phyloP scores from a whole-genome alignment of 164 flowering plant genomes.

The Chimonanthus praecox region DNA sequence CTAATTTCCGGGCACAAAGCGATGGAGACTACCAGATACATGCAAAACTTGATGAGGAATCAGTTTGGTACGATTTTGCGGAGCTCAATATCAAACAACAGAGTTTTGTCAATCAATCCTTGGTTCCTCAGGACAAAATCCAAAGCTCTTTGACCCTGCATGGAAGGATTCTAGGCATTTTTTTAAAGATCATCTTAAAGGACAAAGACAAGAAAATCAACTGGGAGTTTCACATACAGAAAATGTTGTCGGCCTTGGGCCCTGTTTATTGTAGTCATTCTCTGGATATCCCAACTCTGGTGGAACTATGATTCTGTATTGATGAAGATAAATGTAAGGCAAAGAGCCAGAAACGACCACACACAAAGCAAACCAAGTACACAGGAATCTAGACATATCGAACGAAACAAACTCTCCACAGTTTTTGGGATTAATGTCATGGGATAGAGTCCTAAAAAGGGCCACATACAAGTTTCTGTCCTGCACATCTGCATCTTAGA shows the following conservation, averaged over 20 bases:
- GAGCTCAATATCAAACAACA: conserved; percentile 90
- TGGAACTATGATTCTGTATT: conserved; percentile 90
- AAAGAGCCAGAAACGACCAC: not conserved
- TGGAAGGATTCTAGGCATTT: not conserved
- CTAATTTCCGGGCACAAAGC: too few relatives aligned
- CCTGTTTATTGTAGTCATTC: conserved; percentile 72
- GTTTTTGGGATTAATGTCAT: too few relatives aligned
- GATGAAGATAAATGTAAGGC: conserved; percentile 25
- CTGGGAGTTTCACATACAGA: conserved; percentile 40
- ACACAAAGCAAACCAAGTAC: too few relatives aligned
- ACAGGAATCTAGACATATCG: too few relatives aligned
- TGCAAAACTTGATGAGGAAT: conserved; percentile 5
- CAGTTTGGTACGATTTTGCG: conserved; percentile 63
- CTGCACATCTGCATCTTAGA: not conserved
- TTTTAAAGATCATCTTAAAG: not conserved
- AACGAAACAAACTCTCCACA: too few relatives aligned
- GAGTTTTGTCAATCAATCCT: conserved; percentile 94
- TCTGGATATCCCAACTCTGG: conserved; percentile 96
- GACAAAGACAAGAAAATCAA: not conserved
- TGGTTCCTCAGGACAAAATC: conserved; percentile 94
- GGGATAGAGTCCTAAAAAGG: too few relatives aligned
- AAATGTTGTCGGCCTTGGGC: conserved; percentile 85
- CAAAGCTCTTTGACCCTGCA: conserved; percentile 92
- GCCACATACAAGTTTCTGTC: not conserved
- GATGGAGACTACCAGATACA: too few relatives aligned